phyloP scores from a whole-genome alignment of 2,329 filamentous ascomycete species.

The Hysterium pulicare region DNA sequence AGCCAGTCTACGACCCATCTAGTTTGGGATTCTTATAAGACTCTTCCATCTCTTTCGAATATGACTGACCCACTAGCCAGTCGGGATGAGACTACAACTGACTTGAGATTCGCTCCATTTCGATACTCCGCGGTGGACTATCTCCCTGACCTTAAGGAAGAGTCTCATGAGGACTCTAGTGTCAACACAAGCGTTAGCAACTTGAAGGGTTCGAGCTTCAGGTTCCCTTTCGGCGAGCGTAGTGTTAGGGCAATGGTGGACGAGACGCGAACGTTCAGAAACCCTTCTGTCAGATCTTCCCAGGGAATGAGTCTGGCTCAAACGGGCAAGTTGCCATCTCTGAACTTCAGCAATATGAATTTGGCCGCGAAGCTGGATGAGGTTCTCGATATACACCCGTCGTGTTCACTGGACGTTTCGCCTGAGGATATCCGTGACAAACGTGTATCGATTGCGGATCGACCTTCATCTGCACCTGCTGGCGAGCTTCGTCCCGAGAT shows the following conservation, averaged over 20 bases:
- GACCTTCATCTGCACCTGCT: constrained; percentile 25
- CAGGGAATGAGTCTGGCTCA: constrained; percentile 17
- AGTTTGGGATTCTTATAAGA: constrained; percentile 22
- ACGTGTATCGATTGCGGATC: constrained; percentile 29
- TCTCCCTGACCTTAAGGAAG: constrained; percentile 47
- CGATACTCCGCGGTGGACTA: constrained; percentile 31
- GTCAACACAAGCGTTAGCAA: constrained; percentile 36
- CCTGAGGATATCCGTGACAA: constrained; percentile 29
- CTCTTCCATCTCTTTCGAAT: constrained; percentile 8
- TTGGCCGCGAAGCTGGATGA: constrained; percentile 46
- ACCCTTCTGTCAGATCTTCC: constrained; percentile 19
- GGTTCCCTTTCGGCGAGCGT: constrained; percentile 18
- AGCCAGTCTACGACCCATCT: constrained; percentile 36
- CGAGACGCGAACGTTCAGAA: constrained; percentile 16
- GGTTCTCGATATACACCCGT: constrained; percentile 38
- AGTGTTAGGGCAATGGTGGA: constrained; percentile 21
- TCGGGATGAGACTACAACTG: constrained; percentile 29
- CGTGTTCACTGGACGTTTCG: constrained; percentile 36
- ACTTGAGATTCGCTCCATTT: constrained; percentile 28
- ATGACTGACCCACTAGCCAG: constrained; percentile 10
- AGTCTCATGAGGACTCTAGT: constrained; percentile 47
- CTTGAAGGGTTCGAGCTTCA: constrained; percentile 26
- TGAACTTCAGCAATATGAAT: constrained; percentile 48
- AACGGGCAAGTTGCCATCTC: constrained; percentile 42
- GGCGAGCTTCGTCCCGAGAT: too few relatives aligned